Conservation (phyloP, 1,284 basidiomycete species). For the Grifola frondosa region DNA sequence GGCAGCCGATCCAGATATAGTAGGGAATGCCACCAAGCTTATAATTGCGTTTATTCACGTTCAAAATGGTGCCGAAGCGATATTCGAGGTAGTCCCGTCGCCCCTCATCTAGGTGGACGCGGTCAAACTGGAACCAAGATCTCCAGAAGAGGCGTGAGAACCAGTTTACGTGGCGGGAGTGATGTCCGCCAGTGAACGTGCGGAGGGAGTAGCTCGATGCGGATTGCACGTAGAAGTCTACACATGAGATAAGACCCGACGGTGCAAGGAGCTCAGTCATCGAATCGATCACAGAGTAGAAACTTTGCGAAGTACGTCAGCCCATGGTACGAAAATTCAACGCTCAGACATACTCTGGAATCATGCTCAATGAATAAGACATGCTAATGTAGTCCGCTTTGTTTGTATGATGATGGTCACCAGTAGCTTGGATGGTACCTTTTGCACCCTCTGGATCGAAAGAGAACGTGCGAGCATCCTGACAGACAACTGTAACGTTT, state of each 20-base stretch:
- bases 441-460: constrained; percentile 4
- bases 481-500: constrained; percentile 21
- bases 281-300: constrained; percentile 23
- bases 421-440: neutral
- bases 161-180: constrained; percentile 21
- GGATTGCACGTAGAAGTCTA: constrained; percentile 24
- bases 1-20: constrained; percentile 22
- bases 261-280: constrained; percentile 20
- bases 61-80: constrained; percentile 22
- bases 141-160: constrained; percentile 23
- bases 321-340: neutral
- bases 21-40: constrained; percentile 21
- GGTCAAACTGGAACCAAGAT: constrained; percentile 22
- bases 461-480: constrained; percentile 21
- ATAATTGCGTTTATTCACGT: constrained; percentile 21
- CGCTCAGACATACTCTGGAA: constrained; percentile 18
- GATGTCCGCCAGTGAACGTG: constrained; percentile 21
- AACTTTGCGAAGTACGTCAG: constrained; percentile 4
- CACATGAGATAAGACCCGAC: constrained; percentile 18
- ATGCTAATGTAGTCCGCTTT: constrained; percentile 21
- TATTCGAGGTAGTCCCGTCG: constrained; percentile 23
- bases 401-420: constrained; percentile 4
- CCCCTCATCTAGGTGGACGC: constrained; percentile 21
- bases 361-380: constrained; percentile 24
- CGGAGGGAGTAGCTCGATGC: constrained; percentile 20